Evolutionary conservation across 148 eudicot species (phyloP).

Genomic region (Fallopia convolvulus): DNA sequence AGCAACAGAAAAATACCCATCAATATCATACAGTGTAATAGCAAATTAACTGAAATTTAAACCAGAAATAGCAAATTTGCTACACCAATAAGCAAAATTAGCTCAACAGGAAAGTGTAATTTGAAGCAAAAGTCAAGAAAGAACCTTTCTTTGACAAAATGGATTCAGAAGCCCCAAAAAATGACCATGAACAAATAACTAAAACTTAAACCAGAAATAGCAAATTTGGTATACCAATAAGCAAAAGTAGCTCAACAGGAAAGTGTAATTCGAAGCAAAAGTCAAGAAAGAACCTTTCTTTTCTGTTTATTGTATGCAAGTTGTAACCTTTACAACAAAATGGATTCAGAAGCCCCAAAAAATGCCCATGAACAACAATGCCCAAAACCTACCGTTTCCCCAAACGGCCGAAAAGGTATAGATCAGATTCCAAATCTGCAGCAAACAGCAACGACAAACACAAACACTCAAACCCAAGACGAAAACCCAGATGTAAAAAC

Average conservation of each 20-base stretch:
- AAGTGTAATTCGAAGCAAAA: not conserved
- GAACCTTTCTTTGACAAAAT: not conserved
- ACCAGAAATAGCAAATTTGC: not conserved
- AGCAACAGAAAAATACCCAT: not conserved
- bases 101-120: not conserved
- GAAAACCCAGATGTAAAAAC: not conserved
- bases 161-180: not conserved
- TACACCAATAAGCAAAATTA: not conserved
- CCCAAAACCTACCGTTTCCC: not conserved
- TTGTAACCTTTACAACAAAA: not conserved
- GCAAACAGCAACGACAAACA: not conserved
- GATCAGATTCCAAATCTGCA: slow-evolving; percentile 4
- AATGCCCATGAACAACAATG: not conserved
- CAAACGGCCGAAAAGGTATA: not conserved
- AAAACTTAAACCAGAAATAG: not conserved
- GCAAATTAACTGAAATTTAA: not conserved
- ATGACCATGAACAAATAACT: not conserved
- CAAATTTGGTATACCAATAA: not conserved
- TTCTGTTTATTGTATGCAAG: not conserved
- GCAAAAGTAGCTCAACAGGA: not conserved
- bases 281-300: slow-evolving; percentile 8
- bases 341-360: not conserved
- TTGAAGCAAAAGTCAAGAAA: not conserved
- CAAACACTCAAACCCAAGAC: not conserved
- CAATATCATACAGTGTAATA: not conserved